phyloP scores from a whole-genome alignment of 805 yeast species.

The Saccharomyces paradoxus region DNA sequence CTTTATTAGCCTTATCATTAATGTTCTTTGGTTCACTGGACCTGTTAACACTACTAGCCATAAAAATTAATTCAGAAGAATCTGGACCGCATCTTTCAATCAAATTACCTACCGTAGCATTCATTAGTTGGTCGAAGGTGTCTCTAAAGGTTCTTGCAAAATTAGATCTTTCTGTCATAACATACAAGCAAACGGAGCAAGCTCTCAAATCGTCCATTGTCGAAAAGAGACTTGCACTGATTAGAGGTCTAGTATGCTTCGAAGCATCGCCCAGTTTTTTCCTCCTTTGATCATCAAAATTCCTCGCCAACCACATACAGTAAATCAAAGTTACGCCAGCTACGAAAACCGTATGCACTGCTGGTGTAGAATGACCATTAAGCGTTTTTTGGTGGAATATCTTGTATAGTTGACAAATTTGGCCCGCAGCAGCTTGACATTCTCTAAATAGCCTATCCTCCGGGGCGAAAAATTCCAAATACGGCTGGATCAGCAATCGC shows the following conservation, averaged over 20 bases:
- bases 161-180: constrained; percentile 57
- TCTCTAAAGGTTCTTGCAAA: constrained; percentile 57
- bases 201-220: constrained; percentile 58
- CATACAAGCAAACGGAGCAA: constrained; percentile 55
- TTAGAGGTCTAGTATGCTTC: constrained; percentile 52
- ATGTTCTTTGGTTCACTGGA: not conserved
- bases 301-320: constrained; percentile 59
- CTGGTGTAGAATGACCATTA: constrained; percentile 55
- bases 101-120: constrained; percentile 54
- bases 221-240: constrained; percentile 44
- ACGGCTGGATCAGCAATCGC: constrained; percentile 55
- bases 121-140: constrained; percentile 58
- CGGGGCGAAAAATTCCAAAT: constrained; percentile 52
- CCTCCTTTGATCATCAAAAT: constrained; percentile 50
- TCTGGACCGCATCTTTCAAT: constrained; percentile 58
- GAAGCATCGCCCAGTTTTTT: constrained; percentile 47
- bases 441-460: constrained; percentile 52
- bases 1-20: not conserved
- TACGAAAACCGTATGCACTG: constrained; percentile 58
- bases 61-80: constrained; percentile 46
- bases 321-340: constrained; percentile 63
- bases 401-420: constrained; percentile 55
- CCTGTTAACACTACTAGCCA: not conserved
- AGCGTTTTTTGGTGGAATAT: constrained; percentile 56
- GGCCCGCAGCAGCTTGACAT: constrained; percentile 68